Evolutionary conservation across 2,329 filamentous ascomycete species (phyloP).

Genomic region (Fonsecaea nubica): DNA sequence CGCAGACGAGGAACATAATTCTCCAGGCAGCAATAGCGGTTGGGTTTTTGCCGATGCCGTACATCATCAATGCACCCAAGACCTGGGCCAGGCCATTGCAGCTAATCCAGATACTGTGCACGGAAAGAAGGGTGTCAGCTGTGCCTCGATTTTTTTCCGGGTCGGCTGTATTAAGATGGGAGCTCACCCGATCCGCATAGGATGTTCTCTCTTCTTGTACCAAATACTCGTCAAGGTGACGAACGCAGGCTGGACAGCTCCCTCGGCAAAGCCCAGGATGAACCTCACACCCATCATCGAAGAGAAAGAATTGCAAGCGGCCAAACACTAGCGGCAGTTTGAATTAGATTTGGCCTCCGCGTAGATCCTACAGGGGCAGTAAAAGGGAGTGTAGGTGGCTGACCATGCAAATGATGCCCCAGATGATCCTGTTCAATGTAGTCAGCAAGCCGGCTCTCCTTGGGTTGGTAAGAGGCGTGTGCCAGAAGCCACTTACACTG

Average conservation of each 20-base stretch:
- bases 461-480: too few species aligned
- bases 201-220: slow-evolving; percentile 9
- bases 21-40: slow-evolving; percentile 67
- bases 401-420: too few species aligned
- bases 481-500: too few species aligned
- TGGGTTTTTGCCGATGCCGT: slow-evolving; percentile 69
- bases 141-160: too few species aligned
- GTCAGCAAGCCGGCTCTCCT: too few species aligned
- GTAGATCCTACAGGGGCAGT: too few species aligned
- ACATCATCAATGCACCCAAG: slow-evolving; percentile 62
- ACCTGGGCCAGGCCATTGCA: slow-evolving; percentile 20
- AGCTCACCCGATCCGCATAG: neutral
- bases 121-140: too few species aligned
- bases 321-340: too few species aligned
- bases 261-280: slow-evolving; percentile 41
- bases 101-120: slow-evolving; percentile 62
- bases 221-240: neutral
- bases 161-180: too few species aligned
- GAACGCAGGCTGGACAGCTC: slow-evolving; percentile 58
- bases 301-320: neutral
- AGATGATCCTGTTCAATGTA: too few species aligned
- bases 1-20: slow-evolving; percentile 54
- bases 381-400: too few species aligned
- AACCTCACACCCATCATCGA: neutral
- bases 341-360: too few species aligned